A percentile compares a stretch with the other conserved stretches of the same genome.
These are phyloP conservation scores for Cladophialophora psammophila DNA, from an alignment of 2,329 filamentous ascomycete genomes.

Conservation along the genomic window DNA sequence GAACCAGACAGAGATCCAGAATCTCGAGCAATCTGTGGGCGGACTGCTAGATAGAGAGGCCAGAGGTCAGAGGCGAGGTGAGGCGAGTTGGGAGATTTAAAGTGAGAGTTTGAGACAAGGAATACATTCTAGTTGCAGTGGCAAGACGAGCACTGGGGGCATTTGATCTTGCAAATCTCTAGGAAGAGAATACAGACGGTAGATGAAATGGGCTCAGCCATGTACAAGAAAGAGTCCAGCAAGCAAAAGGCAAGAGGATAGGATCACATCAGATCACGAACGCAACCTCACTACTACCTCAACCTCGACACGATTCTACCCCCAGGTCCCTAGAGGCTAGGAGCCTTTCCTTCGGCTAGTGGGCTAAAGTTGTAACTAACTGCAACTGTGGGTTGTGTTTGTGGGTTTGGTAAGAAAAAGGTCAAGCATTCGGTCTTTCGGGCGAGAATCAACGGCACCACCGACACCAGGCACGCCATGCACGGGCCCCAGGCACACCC, in stretches of 20 bases:
- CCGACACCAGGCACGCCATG: too few relatives aligned
- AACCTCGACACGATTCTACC: neutral
- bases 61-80: neutral
- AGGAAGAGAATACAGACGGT: neutral
- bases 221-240: neutral
- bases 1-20: neutral
- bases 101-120: neutral
- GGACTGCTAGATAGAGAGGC: neutral
- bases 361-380: neutral
- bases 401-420: constrained; percentile 2
- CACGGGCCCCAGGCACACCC: too few relatives aligned
- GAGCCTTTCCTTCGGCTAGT: neutral
- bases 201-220: neutral
- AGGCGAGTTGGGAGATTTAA: neutral
- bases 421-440: constrained; percentile 2
- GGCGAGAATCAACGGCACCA: neutral
- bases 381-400: neutral
- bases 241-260: constrained; percentile 3
- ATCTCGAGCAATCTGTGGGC: neutral
- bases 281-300: neutral
- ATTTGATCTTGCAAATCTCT: neutral
- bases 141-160: neutral
- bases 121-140: neutral
- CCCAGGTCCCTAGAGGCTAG: neutral
- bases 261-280: constrained; percentile 5